Base-by-base conservation (phyloP, 306 rosid species). In the Dicorynia guianensis region DNA sequence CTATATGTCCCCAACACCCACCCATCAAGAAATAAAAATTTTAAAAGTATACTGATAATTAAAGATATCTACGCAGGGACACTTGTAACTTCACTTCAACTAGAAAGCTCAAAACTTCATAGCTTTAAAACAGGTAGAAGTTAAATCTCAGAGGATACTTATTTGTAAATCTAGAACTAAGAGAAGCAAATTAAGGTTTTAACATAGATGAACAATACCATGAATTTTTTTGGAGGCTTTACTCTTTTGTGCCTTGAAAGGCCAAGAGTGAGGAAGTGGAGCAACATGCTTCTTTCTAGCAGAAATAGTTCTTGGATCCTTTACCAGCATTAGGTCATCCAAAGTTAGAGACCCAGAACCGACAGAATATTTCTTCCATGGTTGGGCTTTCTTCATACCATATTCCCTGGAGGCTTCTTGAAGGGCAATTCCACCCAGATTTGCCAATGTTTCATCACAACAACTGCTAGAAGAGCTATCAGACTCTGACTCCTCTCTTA, bases 391-490 rank as follows among this genome's bases (percentile, higher is more conserved):
- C 87, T 75, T 80, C 80, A 70, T 79, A 48, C 97, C 97, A 80
- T 80, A 92, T 75, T 86, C 89, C 74, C 78, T 82, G 10, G 98
- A 92, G 17, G 90, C 92, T 39, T 92, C 97, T 76, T 90, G 93
- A 72, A 92, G 90, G 80, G 91, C 86, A 69, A 95, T 87, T 58
- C 96, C 89, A 38, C 93, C 74, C 81, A 95, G 72, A 86, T 95
- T 95, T 78, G 84, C 74, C 71, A 89, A 69, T 55, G 98, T 86
- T 70, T 82, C 91, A 64, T 86, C 82, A 74, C 75, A 71, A 71
- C 85, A 68, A 48, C 81, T 72, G 80, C 89, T 85, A n/a, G 89
- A 85, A 76, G 90, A 90, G 86, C 87, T 77, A 60, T 86, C 88
- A 34, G 79, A 86, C 33, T 80, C 80, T n/a, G 89, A 89, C 47